These are phyloP conservation scores for Sarcodon aspratus DNA, from an alignment of 768 basidiomycete species.

Conservation along the genomic window DNA sequence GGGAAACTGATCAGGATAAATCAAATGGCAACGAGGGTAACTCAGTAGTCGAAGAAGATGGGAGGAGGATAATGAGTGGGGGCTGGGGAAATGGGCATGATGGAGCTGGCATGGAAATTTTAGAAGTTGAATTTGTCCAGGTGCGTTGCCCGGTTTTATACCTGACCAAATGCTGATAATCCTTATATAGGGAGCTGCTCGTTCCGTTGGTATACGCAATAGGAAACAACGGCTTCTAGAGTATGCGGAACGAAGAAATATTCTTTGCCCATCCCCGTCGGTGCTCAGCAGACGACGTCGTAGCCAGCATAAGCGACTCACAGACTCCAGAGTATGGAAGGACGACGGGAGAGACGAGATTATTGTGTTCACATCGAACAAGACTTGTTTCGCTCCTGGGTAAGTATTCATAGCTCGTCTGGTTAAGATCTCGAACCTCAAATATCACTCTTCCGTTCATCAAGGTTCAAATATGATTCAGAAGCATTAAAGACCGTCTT, in stretches of 20 bases:
- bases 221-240: constrained; percentile 58
- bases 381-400: constrained; percentile 8
- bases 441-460: background rate
- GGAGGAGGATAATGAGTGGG: constrained; percentile 26
- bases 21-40: constrained; percentile 3
- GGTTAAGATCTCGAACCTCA: too few relatives aligned
- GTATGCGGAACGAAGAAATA: constrained; percentile 48
- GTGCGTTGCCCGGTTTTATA: constrained; percentile 24
- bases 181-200: constrained; percentile 36
- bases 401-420: background rate
- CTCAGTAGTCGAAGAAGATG: constrained; percentile 10
- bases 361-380: constrained; percentile 8
- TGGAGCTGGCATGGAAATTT: constrained; percentile 64
- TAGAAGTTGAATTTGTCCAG: constrained; percentile 51
- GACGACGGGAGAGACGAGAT: constrained; percentile 4
- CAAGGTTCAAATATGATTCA: constrained; percentile 20
- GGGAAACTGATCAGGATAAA: constrained; percentile 7
- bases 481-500: constrained; percentile 14
- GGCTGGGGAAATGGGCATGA: constrained; percentile 76
- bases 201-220: constrained; percentile 45
- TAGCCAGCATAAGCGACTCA: constrained; percentile 3
- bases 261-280: constrained; percentile 23
- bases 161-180: background rate
- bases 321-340: constrained; percentile 5
- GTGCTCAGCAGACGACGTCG: constrained; percentile 2